Evolutionary conservation across 1,284 basidiomycete genomes (phyloP), one percentile per base, ranked within the genome.

Genomic region (Marasmius tenuissimus): DNA sequence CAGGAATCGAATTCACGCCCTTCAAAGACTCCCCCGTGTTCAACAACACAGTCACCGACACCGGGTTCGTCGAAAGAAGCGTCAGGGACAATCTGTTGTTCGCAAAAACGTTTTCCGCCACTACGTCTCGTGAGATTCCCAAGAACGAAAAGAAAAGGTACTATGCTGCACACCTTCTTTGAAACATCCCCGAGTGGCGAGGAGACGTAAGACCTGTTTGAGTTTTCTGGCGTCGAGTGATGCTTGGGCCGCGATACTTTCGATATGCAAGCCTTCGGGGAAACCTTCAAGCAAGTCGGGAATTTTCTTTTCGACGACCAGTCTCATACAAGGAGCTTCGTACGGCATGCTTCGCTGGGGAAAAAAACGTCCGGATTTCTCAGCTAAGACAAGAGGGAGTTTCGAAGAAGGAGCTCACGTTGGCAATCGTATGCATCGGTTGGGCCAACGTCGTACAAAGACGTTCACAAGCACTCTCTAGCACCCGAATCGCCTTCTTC

Each of bases 171-270:
- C 58, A 76, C 77, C 71, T 72, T 80, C 79, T 22, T 65, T 62
- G 66, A 78, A 81, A 55, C 75, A 69, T 60, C 78, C 76, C 39
- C 73, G 71, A 0, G 75, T 71, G 4, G 72, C 72, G 0, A 81
- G 70, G 1, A 76, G 59, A 11, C 78, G 70, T 51, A 81, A 60
- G 12, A 79, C 65, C 37, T 76, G 70, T 16, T 69, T 70, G 1
- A 78, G 64, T 61, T 77, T 78, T 6, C 65, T 64, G n/a, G 65
- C 57, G 20, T 75, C 68, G 16, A 78, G 49, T 2, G 70, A 70
- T 1, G 73, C 67, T 58, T 63, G 63, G 18, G 63, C 61, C 3
- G 68, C 67, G 7, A 79, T 66, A 38, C 76, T 71, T 5, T 67
- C 63, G 27, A 76, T 65, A 47, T 70, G 70, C 60, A 78, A 57